Base-by-base conservation (phyloP, 2,329 filamentous ascomycete genomes). In the Tolypocladium amazonense region DNA sequence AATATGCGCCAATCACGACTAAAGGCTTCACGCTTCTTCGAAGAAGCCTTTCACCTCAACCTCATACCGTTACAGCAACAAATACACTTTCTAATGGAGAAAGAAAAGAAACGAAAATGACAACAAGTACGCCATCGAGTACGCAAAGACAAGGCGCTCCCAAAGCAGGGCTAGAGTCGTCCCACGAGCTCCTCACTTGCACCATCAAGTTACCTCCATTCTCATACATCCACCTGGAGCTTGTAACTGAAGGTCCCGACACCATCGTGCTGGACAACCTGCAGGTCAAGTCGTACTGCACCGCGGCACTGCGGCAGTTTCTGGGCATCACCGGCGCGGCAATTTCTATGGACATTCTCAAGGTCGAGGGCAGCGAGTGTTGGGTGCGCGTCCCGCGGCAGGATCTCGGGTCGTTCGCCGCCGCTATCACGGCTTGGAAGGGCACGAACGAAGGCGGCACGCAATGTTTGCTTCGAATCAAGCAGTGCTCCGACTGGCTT, bases 271-370 rank as follows among this genome's bases (percentile, higher is more conserved):
- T 90, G 7, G 88, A 92, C 71, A 75, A 79, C 3, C 74, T 91
- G 3, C 86, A 85, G 43, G 77, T 82, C 23, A 83, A 83, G 39
- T 77, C 84, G 0, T 86, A 88, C 67, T 82, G 88, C 65, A 83
- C 81, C 2, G 72, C 80, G 1, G 86, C 88, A 0, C 75, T 93
- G 9, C 77, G 77, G 1, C 82, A 88, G 62, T 92, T 89, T 66
- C 81, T 93, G 1, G 90, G 90, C 25, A 73, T 84, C 23, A 85
- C 83, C 0, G 90, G 90, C 14, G 74, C 79, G 2, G 84, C 83
- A 14, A 85, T 92, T 4, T 75, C 86, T 1, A 69, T 92, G 59
- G 90, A 93, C 68, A 83, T 92, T 25, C 78, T 93, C 39, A 84
- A 86, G 65, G 75, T 86, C 0, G 73, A 82, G 3, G 78, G 75